Evolutionary conservation across 2,329 filamentous ascomycete genomes (phyloP), one percentile per base, ranked within the genome.

Genomic region (Hypoxylon sp.): DNA sequence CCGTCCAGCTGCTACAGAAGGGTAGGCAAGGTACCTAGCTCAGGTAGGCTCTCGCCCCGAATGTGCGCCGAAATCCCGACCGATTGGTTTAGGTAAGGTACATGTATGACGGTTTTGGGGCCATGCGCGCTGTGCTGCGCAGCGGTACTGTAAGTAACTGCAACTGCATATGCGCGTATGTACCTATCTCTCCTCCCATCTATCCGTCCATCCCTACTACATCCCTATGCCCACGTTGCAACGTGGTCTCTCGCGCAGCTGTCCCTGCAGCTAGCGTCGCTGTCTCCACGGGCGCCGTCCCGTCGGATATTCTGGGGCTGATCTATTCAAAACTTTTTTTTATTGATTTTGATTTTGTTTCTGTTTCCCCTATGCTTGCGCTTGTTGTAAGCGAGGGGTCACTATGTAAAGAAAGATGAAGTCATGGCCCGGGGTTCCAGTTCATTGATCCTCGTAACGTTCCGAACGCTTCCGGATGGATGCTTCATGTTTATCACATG

Each of bases 191-290:
- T 38, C 38, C 17, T 21, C 38, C 23, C 23, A 23, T 30, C 28
- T 6, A 2, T 14, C 14, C 36, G 17, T 41, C n/a, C 38, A 21
- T 43, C 7, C 38, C 7, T 19, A 21, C 38, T 43, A 43, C 38
- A 43, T 56, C 53, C 53, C 25, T 56, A 50, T 51, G 60, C 62
- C 63, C 63, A 64, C 56, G 65, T 70, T 71, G 61, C 65, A 68
- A 68, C 68, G 64, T 70, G 65, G 68, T 68, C 53, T 66, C 49
- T 64, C 60, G 55, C 60, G 55, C 67, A 63, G 63, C 60, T 32
- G 63, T 61, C 60, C 66, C 62, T 70, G 68, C 68, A 65, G 66
- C 55, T 58, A 34, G 23, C 28, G 30, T 14, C 21, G 53, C 45
- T n/a, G 36, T 65, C 59, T 65, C 66, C 57, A 65, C 58, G 58